Base-by-base conservation (phyloP, 106 monocot genomes). In the Dendrobium nobile region DNA sequence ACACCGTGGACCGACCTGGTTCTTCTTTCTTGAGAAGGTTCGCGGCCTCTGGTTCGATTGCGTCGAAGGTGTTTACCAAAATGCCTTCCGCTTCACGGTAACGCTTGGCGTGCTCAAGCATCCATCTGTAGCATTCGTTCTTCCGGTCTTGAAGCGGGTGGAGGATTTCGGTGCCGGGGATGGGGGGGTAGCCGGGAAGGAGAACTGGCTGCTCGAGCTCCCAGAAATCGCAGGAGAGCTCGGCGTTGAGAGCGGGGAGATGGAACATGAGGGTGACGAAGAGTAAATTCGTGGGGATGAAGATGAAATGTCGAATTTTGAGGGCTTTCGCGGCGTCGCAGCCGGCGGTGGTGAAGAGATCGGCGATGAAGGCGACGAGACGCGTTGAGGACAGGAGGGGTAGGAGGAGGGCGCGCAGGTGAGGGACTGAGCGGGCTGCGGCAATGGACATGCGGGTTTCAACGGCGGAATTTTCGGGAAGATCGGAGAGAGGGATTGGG, bases 41-140 rank as follows among this genome's bases (percentile, higher is more conserved):
- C 6, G 80, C 77, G 5, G 82, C 64, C 31, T 72, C 82, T 16
- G 82, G 77, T 64, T 95, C 95, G n/a, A 95, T 27, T n/a, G 78
- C 79, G 9, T 81, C 77, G 79, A 86, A 95, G 58, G 78, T 89
- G 85, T 95, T 93, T 40, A 89, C 80, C 1, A 95, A 67, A 33
- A 95, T 85, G 0, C 92, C 95, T 3, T 86, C 82, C 0, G 86
- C 79, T 6, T 70, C 41, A 10, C 41, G 13, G 80, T 77, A 87
- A 2, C 75, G 37, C 2, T 9, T 72, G 19, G 79, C 45, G 7
- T 76, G 33, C 22, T 64, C 79, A 3, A 95, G 26, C 19, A 90
- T 0, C 78, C 80, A 80, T 3, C 4, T 4, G 80, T 81, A 84
- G 4, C 22, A 82, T 42, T 67, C 56, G 55, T 70, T 48, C 19